A percentile compares a stretch with the other conserved stretches of the same genome.
These are phyloP conservation scores for Penium margaritaceum DNA, from an alignment of 139 green algal genomes.

Conservation along the genomic window DNA sequence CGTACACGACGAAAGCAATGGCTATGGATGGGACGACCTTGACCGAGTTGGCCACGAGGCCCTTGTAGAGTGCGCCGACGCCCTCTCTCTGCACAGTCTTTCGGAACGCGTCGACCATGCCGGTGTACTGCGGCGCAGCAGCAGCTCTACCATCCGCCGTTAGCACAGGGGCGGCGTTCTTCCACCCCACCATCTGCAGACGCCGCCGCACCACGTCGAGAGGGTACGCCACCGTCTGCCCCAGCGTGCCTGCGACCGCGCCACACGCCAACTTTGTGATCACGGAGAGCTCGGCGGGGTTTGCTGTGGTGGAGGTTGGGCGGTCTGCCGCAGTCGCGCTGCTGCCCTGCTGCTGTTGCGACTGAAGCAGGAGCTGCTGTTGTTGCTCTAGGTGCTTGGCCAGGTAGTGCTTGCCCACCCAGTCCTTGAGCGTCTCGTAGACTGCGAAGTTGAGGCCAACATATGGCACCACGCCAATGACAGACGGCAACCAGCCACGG, in stretches of 20 bases:
- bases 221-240: slow-evolving; percentile 94
- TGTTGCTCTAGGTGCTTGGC: too few species aligned
- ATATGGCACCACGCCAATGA: slow-evolving; percentile 95
- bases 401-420: too few species aligned
- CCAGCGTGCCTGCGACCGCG: slow-evolving; percentile 78
- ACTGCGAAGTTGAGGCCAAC: slow-evolving; percentile 96
- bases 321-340: too few species aligned
- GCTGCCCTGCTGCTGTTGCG: too few species aligned
- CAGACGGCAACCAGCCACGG: slow-evolving; percentile 88
- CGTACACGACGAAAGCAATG: too few species aligned
- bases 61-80: slow-evolving; percentile 78
- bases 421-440: slow-evolving; percentile 89
- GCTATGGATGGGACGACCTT: too few species aligned
- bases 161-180: slow-evolving; percentile 32
- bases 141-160: slow-evolving; percentile 66
- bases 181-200: slow-evolving; percentile 72
- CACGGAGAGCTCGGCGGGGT: slow-evolving; percentile 79
- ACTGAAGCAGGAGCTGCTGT: too few species aligned
- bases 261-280: slow-evolving; percentile 75
- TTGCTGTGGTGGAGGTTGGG: too few species aligned
- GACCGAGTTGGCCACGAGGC: slow-evolving; percentile 90
- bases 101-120: slow-evolving; percentile 93
- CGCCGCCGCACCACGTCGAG: slow-evolving; percentile 88
- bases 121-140: slow-evolving; percentile 64
- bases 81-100: slow-evolving; percentile 81